Evolutionary conservation across 306 rosid genomes (phyloP).

Genomic region (Ochetophila trinervis): DNA sequence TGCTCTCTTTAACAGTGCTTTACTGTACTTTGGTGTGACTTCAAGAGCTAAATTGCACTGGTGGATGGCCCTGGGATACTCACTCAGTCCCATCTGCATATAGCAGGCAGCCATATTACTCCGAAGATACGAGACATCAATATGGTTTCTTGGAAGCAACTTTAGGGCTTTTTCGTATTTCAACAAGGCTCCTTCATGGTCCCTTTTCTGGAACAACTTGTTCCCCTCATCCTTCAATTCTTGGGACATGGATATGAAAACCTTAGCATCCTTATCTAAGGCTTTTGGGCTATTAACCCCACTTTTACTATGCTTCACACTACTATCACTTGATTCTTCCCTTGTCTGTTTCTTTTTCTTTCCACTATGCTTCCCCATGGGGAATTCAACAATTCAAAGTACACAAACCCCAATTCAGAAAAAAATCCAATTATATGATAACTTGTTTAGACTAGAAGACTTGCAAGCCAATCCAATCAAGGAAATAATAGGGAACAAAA

Average conservation of each 20-base stretch:
- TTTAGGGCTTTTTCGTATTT: constrained; percentile 81
- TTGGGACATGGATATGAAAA: constrained; percentile 60
- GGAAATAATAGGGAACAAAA: constrained; percentile 7
- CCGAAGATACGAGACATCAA: constrained; percentile 76
- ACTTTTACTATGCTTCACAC: constrained; percentile 32
- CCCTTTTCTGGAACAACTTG: constrained; percentile 76
- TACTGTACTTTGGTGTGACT: constrained; percentile 73
- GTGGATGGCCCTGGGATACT: constrained; percentile 79
- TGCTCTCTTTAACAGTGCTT: constrained; percentile 90
- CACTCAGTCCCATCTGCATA: constrained; percentile 88
- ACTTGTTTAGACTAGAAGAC: constrained; percentile 23
- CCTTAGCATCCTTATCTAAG: constrained; percentile 53
- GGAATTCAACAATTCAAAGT: constrained; percentile 31
- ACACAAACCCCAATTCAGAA: constrained; percentile 21
- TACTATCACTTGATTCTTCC: constrained; percentile 41
- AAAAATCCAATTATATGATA: constrained; percentile 1
- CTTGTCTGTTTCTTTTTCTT: constrained; percentile 59
- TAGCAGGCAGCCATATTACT: constrained; percentile 91
- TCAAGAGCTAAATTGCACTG: constrained; percentile 90
- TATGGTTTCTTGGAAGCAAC: constrained; percentile 73
- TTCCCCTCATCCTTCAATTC: constrained; percentile 87
- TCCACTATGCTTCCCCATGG: constrained; percentile 62
- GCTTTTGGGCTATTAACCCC: constrained; percentile 41
- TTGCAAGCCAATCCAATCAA: constrained; percentile 28
- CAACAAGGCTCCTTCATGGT: constrained; percentile 68